Percentiles rank a stretch among this genome's conserved stretches.
Evolutionary conservation across 495 filamentous ascomycete species (phyloP).

Genomic region (Achaetomiella virescens): DNA sequence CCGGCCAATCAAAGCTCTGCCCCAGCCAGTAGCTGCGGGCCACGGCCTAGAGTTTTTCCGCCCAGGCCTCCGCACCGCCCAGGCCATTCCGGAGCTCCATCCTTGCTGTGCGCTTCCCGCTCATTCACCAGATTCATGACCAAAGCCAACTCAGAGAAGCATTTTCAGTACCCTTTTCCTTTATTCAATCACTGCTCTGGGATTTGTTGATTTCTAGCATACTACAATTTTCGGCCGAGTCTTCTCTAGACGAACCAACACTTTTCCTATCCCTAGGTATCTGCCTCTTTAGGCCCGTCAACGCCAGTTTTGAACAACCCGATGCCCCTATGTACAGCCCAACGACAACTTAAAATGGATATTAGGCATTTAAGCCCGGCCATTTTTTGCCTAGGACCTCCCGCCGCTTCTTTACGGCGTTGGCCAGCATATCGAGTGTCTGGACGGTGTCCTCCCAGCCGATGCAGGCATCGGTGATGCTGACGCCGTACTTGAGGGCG

Average conservation of each 20-base stretch:
- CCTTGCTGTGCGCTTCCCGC: too few relatives aligned
- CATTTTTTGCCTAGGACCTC: slow-evolving; percentile 34
- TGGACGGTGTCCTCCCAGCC: slow-evolving; percentile 86
- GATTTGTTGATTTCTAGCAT: too few relatives aligned
- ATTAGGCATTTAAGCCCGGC: background rate
- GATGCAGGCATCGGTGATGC: slow-evolving; percentile 98
- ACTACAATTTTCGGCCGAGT: background rate
- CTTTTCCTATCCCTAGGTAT: background rate
- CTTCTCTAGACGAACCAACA: background rate
- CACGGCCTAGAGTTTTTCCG: slow-evolving; percentile 26
- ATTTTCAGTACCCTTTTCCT: too few relatives aligned
- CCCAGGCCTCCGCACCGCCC: background rate
- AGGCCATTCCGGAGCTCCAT: too few relatives aligned
- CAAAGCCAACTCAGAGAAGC: too few relatives aligned
- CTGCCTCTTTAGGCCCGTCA: background rate
- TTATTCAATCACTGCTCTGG: too few relatives aligned
- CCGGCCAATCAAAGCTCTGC: slow-evolving; percentile 19
- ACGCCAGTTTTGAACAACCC: background rate
- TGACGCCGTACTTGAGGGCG: slow-evolving; percentile 89
- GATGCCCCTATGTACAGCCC: background rate
- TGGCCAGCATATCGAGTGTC: slow-evolving; percentile 71
- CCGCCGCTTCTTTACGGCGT: slow-evolving; percentile 67
- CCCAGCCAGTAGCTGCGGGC: background rate
- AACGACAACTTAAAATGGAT: background rate
- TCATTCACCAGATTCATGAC: too few relatives aligned